phyloP scores from a whole-genome alignment of 2,329 filamentous ascomycete genomes.

The Colletotrichum tamarilloi region DNA sequence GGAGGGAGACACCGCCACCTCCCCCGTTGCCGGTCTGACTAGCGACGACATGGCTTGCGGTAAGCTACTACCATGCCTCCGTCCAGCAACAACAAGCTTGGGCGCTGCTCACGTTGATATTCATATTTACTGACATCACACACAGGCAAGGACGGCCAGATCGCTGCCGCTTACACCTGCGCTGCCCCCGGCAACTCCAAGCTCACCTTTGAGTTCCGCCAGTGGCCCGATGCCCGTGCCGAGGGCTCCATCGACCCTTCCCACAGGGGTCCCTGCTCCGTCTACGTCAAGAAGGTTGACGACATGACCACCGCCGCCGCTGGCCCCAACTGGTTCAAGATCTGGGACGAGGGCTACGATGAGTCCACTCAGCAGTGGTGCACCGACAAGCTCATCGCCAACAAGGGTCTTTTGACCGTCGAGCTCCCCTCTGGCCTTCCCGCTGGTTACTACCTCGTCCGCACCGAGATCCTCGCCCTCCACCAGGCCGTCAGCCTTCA shows the following conservation, averaged over 20 bases:
- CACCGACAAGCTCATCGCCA: constrained; percentile 73
- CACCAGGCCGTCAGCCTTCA: constrained; percentile 64
- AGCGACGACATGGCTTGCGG: constrained; percentile 78
- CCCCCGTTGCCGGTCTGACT: constrained; percentile 67
- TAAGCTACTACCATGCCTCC: constrained; percentile 49
- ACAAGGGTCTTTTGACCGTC: constrained; percentile 72
- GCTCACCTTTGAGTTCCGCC: constrained; percentile 75
- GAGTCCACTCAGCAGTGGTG: constrained; percentile 70
- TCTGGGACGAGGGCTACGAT: constrained; percentile 77
- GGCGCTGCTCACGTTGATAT: not conserved
- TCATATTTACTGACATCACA: constrained; percentile 32
- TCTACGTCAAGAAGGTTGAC: constrained; percentile 78
- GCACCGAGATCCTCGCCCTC: constrained; percentile 76
- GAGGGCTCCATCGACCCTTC: constrained; percentile 68
- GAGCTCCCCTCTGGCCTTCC: constrained; percentile 70
- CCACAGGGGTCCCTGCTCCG: constrained; percentile 76
- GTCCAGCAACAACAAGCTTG: constrained; percentile 32
- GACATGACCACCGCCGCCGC: constrained; percentile 64
- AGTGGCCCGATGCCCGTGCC: constrained; percentile 65
- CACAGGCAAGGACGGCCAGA: constrained; percentile 56
- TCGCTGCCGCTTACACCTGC: constrained; percentile 60
- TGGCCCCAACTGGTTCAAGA: constrained; percentile 82
- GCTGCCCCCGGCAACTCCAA: constrained; percentile 62
- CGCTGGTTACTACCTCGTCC: constrained; percentile 76
- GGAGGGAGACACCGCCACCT: constrained; percentile 61